phyloP scores from a whole-genome alignment of 2,329 filamentous ascomycete species.

The Paraphoma sp. region DNA sequence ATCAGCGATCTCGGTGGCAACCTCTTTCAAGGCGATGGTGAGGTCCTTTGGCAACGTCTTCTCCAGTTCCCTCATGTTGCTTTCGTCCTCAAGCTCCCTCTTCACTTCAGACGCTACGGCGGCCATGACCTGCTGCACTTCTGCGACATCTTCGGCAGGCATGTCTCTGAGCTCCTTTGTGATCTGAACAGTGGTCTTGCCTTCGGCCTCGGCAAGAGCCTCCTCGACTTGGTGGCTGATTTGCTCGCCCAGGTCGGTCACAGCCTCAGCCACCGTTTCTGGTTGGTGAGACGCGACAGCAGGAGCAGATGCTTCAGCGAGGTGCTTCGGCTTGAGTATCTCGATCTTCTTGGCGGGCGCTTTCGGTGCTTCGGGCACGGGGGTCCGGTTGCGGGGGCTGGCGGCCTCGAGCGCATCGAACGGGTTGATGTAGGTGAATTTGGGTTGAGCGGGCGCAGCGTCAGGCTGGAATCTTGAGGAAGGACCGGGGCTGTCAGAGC shows the following conservation, averaged over 20 bases:
- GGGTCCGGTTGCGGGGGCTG: conserved; percentile 63
- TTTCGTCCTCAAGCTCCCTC: conserved; percentile 60
- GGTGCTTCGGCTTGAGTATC: conserved; percentile 53
- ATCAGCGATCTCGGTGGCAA: conserved; percentile 62
- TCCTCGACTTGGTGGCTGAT: conserved; percentile 69
- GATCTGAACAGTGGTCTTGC: conserved; percentile 50
- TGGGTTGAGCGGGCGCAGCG: conserved; percentile 43
- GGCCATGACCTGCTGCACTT: conserved; percentile 63
- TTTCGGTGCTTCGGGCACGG: conserved; percentile 29
- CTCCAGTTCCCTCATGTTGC: conserved; percentile 62
- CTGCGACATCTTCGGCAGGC: conserved; percentile 56
- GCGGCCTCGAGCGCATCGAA: conserved; percentile 73
- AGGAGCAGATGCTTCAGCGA: conserved; percentile 47
- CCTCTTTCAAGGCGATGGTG: conserved; percentile 64
- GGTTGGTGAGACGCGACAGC: conserved; percentile 34
- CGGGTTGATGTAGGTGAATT: conserved; percentile 76
- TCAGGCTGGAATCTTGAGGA: conserved; percentile 44
- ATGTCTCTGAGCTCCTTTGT: conserved; percentile 49
- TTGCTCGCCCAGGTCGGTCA: conserved; percentile 69
- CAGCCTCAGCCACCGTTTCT: conserved; percentile 75
- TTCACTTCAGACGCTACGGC: conserved; percentile 53
- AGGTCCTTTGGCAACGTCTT: conserved; percentile 59
- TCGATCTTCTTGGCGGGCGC: conserved; percentile 48
- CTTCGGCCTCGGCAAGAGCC: conserved; percentile 61
- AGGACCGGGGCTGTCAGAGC: conserved; percentile 50